Evolutionary conservation across 345 rosid genomes (phyloP), one percentile per base, ranked within the genome.

Genomic region (Zanthoxylum bungeanum): DNA sequence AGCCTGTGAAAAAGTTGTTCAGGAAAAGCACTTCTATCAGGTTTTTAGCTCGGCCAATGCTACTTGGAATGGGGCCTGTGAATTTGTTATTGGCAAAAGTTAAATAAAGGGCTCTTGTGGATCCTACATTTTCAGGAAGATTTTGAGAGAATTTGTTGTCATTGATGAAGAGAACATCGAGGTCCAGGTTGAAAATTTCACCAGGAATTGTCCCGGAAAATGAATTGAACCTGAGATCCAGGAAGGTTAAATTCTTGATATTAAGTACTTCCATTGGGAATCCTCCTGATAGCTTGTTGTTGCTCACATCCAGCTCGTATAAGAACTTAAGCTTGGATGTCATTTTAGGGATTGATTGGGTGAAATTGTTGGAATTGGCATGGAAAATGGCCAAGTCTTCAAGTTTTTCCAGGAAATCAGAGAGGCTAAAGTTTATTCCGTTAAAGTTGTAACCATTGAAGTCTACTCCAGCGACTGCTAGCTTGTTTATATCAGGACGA

Each of bases 271-370:
- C 2, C n/a, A 2, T 11, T 0, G 93, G 93, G 72, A 88, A 88
- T 0, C 28, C 51, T 0, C 85, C 85, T 0, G 4, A 1, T 33
- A 66, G 33, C 25, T 80, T 67, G 79, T 88, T 88, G 87, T 85
- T 86, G 81, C 90, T 86, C 8, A 85, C 31, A 34, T 88, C 93
- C 11, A 88, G 70, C 81, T 88, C 93, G 73, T 78, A 86, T 12
- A 86, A 33, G 68, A 4, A 83, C 2, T 50, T 33, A 34, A 80
- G 30, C 14, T 60, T 50, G 9, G 73, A 66, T 39, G 7, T 51
- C 1, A 4, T 3, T 2, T 0, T 0, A 0, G 88, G 86, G 16
- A 82, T 33, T 7, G 40, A 5, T 4, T 75, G 71, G 1, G 76
- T 42, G 78, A 88, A 82, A 19, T 62, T 60, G 74, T 85, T 85